Evolutionary conservation across 202 grass and related monocot species (phyloP).

Genomic region (Setaria viridis): DNA sequence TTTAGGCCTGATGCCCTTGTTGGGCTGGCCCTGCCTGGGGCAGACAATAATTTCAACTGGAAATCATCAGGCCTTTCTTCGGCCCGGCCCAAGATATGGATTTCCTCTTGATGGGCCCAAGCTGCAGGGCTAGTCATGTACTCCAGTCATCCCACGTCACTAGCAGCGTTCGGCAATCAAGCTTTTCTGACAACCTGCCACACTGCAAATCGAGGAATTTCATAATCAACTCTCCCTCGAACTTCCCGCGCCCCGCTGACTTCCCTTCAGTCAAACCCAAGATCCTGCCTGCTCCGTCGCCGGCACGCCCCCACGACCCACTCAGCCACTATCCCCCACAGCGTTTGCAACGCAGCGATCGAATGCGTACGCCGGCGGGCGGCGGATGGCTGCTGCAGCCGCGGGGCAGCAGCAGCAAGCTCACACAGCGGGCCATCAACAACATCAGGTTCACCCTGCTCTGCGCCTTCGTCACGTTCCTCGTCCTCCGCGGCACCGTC

Average conservation of each 20-base stretch:
- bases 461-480: conserved; percentile 57
- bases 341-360: neutral
- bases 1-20: too few species aligned
- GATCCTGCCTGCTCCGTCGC: neutral
- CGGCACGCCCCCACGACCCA: neutral
- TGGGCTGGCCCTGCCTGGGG: too few species aligned
- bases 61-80: neutral
- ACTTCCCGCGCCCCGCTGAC: conserved; percentile 10
- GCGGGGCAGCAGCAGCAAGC: neutral
- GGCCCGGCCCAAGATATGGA: neutral
- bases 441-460: conserved; percentile 58
- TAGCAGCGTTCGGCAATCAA: neutral
- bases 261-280: neutral
- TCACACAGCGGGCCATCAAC: conserved; percentile 47
- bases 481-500: conserved; percentile 61
- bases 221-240: conserved; percentile 15
- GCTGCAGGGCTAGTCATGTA: too few species aligned
- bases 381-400: conserved; percentile 1
- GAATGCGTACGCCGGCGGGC: neutral
- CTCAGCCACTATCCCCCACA: too few species aligned
- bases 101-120: neutral
- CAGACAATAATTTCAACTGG: too few species aligned
- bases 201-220: conserved; percentile 8
- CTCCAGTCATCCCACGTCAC: too few species aligned
- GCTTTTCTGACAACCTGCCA: neutral